These are phyloP conservation scores for Xylariaceae sp. DNA, from an alignment of 2,329 filamentous ascomycete species.

Conservation along the genomic window DNA sequence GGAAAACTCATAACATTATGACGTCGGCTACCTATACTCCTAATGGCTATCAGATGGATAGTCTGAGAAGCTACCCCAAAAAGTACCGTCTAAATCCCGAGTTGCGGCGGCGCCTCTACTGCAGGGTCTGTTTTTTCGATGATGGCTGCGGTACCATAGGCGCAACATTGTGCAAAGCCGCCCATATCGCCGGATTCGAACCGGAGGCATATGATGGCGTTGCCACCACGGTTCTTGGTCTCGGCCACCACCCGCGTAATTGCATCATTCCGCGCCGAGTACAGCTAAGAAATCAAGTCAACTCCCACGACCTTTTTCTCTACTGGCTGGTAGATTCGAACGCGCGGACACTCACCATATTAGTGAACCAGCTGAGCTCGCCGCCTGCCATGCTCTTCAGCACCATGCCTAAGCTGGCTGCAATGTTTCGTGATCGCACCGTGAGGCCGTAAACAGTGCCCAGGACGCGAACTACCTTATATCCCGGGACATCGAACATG, in stretches of 20 bases:
- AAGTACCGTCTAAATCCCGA: slow-evolving; percentile 2
- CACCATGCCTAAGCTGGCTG: slow-evolving; percentile 52
- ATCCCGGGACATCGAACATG: slow-evolving; percentile 61
- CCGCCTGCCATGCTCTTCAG: slow-evolving; percentile 55
- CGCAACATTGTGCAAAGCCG: slow-evolving; percentile 55
- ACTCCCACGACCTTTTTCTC: neutral
- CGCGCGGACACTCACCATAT: slow-evolving; percentile 37
- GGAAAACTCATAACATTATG: no score
- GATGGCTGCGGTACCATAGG: slow-evolving; percentile 56
- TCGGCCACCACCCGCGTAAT: slow-evolving; percentile 53
- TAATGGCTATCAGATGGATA: neutral
- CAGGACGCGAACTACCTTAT: slow-evolving; percentile 53
- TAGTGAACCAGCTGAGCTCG: slow-evolving; percentile 57
- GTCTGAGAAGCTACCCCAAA: neutral
- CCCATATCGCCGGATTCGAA: slow-evolving; percentile 55
- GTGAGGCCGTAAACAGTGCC: slow-evolving; percentile 56
- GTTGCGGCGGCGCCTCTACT: slow-evolving; percentile 22
- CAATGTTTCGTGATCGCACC: slow-evolving; percentile 56
- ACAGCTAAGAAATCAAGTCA: slow-evolving; percentile 37
- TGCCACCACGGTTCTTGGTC: slow-evolving; percentile 54
- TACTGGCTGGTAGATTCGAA: neutral
- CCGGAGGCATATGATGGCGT: slow-evolving; percentile 55
- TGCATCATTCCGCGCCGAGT: slow-evolving; percentile 56
- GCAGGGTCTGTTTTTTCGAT: slow-evolving; percentile 50
- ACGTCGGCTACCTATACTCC: neutral